These are phyloP conservation scores for Penicillium dipodomyicola DNA, from an alignment of 495 filamentous ascomycete species.

Conservation along the genomic window DNA sequence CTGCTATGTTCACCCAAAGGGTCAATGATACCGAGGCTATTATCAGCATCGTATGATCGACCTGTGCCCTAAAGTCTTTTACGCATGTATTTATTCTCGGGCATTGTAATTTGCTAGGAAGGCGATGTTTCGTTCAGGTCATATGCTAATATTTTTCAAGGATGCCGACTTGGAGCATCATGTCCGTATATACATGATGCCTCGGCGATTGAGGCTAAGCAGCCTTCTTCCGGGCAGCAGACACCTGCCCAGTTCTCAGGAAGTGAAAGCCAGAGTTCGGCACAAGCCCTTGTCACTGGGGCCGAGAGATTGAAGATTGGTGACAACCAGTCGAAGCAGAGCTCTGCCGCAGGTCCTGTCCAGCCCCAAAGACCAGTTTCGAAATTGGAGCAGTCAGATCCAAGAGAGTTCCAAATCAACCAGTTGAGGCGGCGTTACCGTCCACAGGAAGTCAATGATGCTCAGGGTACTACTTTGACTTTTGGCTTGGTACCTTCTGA, in stretches of 20 bases:
- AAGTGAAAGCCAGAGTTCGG: constrained; percentile 9
- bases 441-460: constrained; percentile 54
- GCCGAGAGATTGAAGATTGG: constrained; percentile 16
- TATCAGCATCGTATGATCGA: not conserved
- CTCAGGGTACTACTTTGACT: constrained; percentile 53
- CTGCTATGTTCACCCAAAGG: not conserved
- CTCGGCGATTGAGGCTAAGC: constrained; percentile 14
- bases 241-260: constrained; percentile 6
- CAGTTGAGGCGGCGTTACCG: constrained; percentile 72
- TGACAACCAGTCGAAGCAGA: constrained; percentile 12
- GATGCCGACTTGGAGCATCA: constrained; percentile 40
- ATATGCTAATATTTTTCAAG: constrained; percentile 30
- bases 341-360: constrained; percentile 15
- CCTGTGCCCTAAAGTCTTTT: not conserved
- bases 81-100: not conserved
- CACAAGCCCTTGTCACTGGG: constrained; percentile 6
- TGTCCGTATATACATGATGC: constrained; percentile 45
- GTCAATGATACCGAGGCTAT: constrained; percentile 6
- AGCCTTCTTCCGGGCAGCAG: constrained; percentile 12
- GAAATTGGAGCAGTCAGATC: constrained; percentile 61
- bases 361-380: constrained; percentile 63
- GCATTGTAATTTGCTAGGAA: not conserved
- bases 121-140: not conserved
- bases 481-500: constrained; percentile 77
- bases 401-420: constrained; percentile 71